A percentile compares a stretch with the other conserved stretches of the same genome.
phyloP scores from a whole-genome alignment of 1,139 yeast genomes.

The Taiozyma sp. region DNA sequence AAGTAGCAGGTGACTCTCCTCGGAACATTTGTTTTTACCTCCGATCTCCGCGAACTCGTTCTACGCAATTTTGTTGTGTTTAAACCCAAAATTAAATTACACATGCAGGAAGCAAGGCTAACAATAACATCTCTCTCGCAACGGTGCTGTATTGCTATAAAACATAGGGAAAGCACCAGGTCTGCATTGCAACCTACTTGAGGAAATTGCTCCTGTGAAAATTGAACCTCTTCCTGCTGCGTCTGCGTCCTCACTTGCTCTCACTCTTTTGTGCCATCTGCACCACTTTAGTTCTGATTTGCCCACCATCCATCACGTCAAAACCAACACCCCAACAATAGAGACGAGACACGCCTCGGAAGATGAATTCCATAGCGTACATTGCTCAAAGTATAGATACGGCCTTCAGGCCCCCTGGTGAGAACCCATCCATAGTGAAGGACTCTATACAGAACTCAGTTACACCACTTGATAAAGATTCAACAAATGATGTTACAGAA shows the following conservation, averaged over 20 bases:
- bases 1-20: not conserved
- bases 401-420: slow-evolving; percentile 19
- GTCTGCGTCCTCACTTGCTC: not conserved
- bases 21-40: not conserved
- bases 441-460: not conserved
- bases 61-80: not conserved
- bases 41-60: not conserved
- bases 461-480: not conserved
- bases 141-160: not conserved
- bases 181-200: not conserved
- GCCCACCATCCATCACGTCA: not conserved
- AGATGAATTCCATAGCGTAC: slow-evolving; percentile 33
- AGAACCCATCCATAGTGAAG: slow-evolving; percentile 8
- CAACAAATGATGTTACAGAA: not conserved
- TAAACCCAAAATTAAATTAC: not conserved
- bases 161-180: not conserved
- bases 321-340: not conserved
- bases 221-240: not conserved
- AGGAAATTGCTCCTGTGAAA: not conserved
- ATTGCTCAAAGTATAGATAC: slow-evolving; percentile 29
- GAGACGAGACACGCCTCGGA: not conserved
- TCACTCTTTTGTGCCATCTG: not conserved
- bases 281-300: not conserved
- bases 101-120: not conserved
- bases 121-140: not conserved